Percentiles rank a stretch among this genome's conserved stretches.
Evolutionary conservation across 2,329 filamentous ascomycete species (phyloP).

Genomic region (Tolypocladium pustulatum): DNA sequence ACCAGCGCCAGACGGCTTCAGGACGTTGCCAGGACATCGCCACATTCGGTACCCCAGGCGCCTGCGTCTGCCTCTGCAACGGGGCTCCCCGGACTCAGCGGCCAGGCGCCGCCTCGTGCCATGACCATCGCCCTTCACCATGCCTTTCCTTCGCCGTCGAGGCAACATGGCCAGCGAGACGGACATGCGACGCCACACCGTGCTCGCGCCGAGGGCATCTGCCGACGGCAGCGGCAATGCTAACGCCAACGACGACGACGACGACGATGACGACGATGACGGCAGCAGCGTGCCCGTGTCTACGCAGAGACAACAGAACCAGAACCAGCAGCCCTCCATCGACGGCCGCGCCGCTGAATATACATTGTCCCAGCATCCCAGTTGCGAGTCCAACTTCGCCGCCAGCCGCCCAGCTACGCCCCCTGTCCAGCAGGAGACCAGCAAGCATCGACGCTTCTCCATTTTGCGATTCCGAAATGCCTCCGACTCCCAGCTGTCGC

Average conservation of each 20-base stretch:
- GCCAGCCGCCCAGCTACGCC: constrained; percentile 33
- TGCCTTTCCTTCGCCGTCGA: constrained; percentile 53
- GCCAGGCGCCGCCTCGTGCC: constrained; percentile 18
- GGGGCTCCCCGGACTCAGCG: constrained; percentile 3
- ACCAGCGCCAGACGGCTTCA: neutral
- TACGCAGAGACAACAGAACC: neutral
- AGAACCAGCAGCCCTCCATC: neutral
- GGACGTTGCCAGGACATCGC: neutral
- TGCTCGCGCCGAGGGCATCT: constrained; percentile 19
- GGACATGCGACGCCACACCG: constrained; percentile 45
- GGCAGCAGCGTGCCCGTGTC: constrained; percentile 2
- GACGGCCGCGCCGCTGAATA: neutral
- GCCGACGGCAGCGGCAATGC: neutral
- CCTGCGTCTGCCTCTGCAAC: neutral
- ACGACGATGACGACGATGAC: constrained; percentile 11
- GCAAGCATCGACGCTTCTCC: constrained; percentile 51
- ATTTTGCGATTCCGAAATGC: constrained; percentile 83
- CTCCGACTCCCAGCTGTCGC: constrained; percentile 80
- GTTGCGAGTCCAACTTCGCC: constrained; percentile 12
- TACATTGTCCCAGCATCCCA: constrained; percentile 10
- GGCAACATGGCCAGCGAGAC: constrained; percentile 49
- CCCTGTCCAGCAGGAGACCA: constrained; percentile 38
- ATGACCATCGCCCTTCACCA: constrained; percentile 30
- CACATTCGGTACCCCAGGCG: neutral
- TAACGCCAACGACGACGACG: neutral